Conservation (phyloP, 495 filamentous ascomycete genomes). For the Glonium stellatum region DNA sequence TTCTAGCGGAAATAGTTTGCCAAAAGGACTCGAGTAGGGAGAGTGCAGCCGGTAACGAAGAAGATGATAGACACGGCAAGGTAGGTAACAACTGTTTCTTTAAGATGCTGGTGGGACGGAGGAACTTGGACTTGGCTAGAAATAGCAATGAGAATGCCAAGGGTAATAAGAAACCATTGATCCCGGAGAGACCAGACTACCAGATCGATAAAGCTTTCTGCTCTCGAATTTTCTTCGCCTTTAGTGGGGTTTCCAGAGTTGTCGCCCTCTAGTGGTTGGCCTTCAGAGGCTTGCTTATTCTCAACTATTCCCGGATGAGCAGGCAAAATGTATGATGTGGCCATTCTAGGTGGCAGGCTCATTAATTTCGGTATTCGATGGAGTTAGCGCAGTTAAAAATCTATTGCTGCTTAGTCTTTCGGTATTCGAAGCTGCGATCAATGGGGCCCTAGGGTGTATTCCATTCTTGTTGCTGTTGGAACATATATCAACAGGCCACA, state of each 20-base stretch:
- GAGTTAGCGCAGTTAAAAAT: not conserved
- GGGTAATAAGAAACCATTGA: slow-evolving; percentile 33
- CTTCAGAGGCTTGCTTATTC: not conserved
- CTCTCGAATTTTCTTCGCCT: not conserved
- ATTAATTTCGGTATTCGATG: not conserved
- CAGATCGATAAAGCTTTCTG: not conserved
- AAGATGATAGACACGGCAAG: slow-evolving; percentile 39
- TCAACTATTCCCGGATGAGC: not conserved
- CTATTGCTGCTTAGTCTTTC: not conserved
- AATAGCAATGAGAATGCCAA: slow-evolving; percentile 34
- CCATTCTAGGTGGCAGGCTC: not conserved
- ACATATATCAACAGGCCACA: not conserved
- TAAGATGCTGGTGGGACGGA: slow-evolving; percentile 30
- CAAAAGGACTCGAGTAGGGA: slow-evolving; percentile 34
- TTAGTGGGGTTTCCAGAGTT: not conserved
- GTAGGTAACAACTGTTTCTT: slow-evolving; percentile 36
- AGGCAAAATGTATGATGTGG: not conserved
- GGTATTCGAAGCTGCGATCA: not conserved
- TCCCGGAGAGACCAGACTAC: slow-evolving; percentile 18
- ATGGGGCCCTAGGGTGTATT: not conserved
- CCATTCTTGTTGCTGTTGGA: not conserved
- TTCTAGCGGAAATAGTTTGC: slow-evolving; percentile 38
- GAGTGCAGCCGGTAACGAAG: slow-evolving; percentile 40
- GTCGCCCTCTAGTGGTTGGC: not conserved
- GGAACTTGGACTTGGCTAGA: slow-evolving; percentile 41